phyloP scores from a whole-genome alignment of 768 basidiomycete genomes.

The Rhodotorula diobovata region DNA sequence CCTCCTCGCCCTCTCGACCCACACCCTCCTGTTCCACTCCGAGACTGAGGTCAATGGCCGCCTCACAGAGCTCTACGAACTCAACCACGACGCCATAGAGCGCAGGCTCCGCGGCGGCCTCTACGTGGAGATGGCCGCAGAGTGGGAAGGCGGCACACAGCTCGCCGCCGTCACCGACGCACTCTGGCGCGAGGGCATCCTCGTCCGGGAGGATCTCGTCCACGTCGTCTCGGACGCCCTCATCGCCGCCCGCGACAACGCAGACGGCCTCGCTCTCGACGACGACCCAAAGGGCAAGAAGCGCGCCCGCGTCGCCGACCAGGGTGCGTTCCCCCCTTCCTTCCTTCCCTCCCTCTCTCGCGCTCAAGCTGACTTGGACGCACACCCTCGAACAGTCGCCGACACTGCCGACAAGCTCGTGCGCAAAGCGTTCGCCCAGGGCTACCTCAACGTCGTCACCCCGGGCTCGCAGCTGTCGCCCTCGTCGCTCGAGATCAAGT shows the following conservation, averaged over 20 bases:
- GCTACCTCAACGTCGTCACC: conserved; percentile 77
- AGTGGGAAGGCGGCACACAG: conserved; percentile 8
- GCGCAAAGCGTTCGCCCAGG: conserved; percentile 63
- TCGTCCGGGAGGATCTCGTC: conserved; percentile 16
- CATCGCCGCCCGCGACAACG: not conserved
- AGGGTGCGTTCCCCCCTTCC: conserved; percentile 3
- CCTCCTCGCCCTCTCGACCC: conserved; percentile 36
- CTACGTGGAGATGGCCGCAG: conserved; percentile 27
- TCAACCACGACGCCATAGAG: conserved; percentile 30
- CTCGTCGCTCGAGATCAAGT: conserved; percentile 70
- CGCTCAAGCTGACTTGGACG: not conserved
- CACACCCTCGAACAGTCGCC: not conserved
- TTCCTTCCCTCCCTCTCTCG: no score
- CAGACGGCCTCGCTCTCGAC: not conserved
- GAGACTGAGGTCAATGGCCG: conserved; percentile 32
- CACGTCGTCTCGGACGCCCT: conserved; percentile 4
- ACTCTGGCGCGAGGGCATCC: conserved; percentile 29
- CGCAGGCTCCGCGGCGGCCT: conserved; percentile 18
- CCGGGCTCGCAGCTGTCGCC: conserved; percentile 72
- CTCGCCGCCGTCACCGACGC: conserved; percentile 4
- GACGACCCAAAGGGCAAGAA: conserved; percentile 33
- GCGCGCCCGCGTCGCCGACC: conserved; percentile 8
- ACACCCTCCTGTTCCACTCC: conserved; percentile 35
- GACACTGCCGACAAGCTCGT: conserved; percentile 49
- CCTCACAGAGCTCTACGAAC: conserved; percentile 36